phyloP scores from a whole-genome alignment of 2,329 filamentous ascomycete species.

The Botryosphaeria dothidea region DNA sequence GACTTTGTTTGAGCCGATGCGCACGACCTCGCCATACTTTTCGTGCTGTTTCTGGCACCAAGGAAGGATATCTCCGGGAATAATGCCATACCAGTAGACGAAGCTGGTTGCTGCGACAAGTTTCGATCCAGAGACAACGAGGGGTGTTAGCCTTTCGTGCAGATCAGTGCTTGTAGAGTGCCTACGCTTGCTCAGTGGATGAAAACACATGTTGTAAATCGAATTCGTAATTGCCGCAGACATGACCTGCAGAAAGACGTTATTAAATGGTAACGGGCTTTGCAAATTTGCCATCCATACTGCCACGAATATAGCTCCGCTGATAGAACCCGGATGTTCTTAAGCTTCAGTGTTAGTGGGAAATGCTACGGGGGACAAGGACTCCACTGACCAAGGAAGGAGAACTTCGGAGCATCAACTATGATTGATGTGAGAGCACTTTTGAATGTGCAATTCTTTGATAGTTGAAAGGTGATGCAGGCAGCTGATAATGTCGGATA shows the following conservation, averaged over 20 bases:
- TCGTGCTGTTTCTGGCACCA: background rate
- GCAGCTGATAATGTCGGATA: no score
- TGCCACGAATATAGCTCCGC: background rate
- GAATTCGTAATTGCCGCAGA: background rate
- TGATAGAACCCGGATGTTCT: background rate
- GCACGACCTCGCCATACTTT: constrained; percentile 17
- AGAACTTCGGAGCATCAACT: background rate
- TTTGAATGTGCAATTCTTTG: no score
- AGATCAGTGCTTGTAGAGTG: background rate
- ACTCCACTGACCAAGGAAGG: background rate
- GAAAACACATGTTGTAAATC: constrained; percentile 17
- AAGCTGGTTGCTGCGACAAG: background rate
- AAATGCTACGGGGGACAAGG: background rate
- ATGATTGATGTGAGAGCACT: no score
- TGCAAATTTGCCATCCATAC: background rate
- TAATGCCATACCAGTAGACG: background rate
- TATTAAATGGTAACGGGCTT: background rate
- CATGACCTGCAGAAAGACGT: background rate
- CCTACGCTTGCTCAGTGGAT: constrained; percentile 11
- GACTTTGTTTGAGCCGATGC: constrained; percentile 3
- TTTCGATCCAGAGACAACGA: constrained; percentile 33
- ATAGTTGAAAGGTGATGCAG: no score
- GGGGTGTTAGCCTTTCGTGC: constrained; percentile 37
- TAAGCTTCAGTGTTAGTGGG: background rate
- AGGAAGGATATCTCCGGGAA: background rate